These are phyloP conservation scores for Agaricus blazei DNA, from an alignment of 768 basidiomycete species.

Conservation along the genomic window DNA sequence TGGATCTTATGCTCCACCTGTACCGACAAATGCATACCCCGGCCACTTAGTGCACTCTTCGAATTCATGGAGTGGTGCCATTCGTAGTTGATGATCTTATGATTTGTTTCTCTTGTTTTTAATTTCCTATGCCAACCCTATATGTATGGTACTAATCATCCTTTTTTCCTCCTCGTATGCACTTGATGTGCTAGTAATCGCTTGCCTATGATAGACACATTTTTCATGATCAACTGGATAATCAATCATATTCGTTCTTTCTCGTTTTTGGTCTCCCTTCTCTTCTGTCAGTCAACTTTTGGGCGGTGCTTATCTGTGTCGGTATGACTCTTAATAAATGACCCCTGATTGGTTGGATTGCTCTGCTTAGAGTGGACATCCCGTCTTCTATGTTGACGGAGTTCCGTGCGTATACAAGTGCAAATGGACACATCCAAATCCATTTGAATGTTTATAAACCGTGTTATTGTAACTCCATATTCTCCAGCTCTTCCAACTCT, in stretches of 20 bases:
- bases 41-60: slow-evolving; percentile 1
- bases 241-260: background rate
- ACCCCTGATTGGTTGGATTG: background rate
- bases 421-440: no score
- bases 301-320: background rate
- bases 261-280: background rate
- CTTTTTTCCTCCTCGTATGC: background rate
- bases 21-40: background rate
- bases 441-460: no score
- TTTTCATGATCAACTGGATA: slow-evolving; percentile 1
- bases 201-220: slow-evolving; percentile 7
- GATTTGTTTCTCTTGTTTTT: background rate
- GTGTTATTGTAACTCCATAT: no score
- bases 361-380: no score
- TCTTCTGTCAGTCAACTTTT: background rate
- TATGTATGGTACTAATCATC: slow-evolving; percentile 10
- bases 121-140: background rate
- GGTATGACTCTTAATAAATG: background rate
- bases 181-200: slow-evolving; percentile 7
- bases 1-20: slow-evolving; percentile 9
- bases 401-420: no score
- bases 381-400: no score
- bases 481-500: no score
- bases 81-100: background rate
- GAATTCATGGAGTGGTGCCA: slow-evolving; percentile 5